Evolutionary conservation across 371 early-diverging fungal genomes (phyloP).

Genomic region (Mucor racemosus): DNA sequence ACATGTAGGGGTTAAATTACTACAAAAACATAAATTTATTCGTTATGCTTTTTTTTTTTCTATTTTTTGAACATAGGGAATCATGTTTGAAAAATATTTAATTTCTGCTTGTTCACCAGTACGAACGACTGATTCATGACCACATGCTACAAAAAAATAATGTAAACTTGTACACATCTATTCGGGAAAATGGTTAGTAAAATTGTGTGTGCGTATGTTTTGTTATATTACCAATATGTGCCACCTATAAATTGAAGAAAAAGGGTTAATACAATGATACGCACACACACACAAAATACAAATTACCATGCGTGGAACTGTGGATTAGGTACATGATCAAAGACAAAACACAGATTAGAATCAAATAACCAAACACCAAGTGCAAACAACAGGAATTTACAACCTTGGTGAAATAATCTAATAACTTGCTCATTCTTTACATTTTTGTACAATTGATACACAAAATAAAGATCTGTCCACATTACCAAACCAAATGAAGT

Average conservation of each 20-base stretch:
- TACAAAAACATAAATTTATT: background rate
- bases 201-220: background rate
- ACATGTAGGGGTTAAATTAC: slow-evolving; percentile 1
- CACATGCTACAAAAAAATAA: slow-evolving; percentile 44
- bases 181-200: slow-evolving; percentile 2
- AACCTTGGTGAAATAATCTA: slow-evolving; percentile 37
- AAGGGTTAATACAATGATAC: background rate
- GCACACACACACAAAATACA: too few relatives aligned
- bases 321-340: slow-evolving; percentile 37
- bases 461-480: slow-evolving; percentile 50
- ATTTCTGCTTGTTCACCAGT: slow-evolving; percentile 22
- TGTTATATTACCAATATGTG: slow-evolving; percentile 38
- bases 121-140: slow-evolving; percentile 28
- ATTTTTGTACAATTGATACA: slow-evolving; percentile 38
- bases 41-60: background rate
- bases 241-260: slow-evolving; percentile 34
- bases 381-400: slow-evolving; percentile 31
- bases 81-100: slow-evolving; percentile 21
- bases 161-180: slow-evolving; percentile 49
- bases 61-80: slow-evolving; percentile 32
- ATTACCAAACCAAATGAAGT: slow-evolving; percentile 48
- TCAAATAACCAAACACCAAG: slow-evolving; percentile 49
- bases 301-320: slow-evolving; percentile 30
- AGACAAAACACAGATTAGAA: slow-evolving; percentile 43
- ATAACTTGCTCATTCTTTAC: slow-evolving; percentile 27